Conservation (phyloP, 1,139 yeast species). For the Diutina ranongensis region DNA sequence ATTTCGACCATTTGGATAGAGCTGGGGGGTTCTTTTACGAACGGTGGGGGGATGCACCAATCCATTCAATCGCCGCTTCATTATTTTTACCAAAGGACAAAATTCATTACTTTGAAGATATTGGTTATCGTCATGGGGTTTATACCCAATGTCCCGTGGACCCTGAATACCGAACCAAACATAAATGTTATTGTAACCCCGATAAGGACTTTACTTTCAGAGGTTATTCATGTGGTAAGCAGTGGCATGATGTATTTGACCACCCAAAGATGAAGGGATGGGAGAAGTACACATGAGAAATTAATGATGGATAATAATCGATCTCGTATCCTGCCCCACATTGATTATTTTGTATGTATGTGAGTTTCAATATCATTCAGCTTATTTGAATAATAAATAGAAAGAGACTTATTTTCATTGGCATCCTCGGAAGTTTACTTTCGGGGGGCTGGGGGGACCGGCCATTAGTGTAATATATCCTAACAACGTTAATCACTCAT, state of each 20-base stretch:
- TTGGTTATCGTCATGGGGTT: constrained; percentile 75
- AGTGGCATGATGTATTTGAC: constrained; percentile 53
- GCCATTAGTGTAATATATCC: no score
- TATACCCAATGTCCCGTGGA: constrained; percentile 71
- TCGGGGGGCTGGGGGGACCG: no score
- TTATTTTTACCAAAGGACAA: constrained; percentile 55
- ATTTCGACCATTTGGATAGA: constrained; percentile 60
- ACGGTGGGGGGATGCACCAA: constrained; percentile 93
- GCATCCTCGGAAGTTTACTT: no score
- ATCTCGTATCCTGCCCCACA: not conserved
- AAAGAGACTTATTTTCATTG: no score
- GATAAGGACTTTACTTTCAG: constrained; percentile 74
- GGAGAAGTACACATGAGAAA: constrained; percentile 23
- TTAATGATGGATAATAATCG: no score
- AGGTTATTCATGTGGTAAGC: constrained; percentile 74
- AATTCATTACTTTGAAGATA: constrained; percentile 70
- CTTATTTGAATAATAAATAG: no score
- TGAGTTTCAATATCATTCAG: no score
- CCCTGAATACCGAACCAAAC: constrained; percentile 33
- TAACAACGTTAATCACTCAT: no score
- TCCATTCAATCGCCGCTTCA: constrained; percentile 80
- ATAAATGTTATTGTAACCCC: constrained; percentile 66
- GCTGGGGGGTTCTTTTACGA: constrained; percentile 86
- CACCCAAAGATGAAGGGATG: constrained; percentile 66
- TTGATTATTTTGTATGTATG: no score